Evolutionary conservation across 352 stramenopile species (phyloP), one percentile per base, ranked within the genome.

Genomic region (Hyaloperonospora brassicae): DNA sequence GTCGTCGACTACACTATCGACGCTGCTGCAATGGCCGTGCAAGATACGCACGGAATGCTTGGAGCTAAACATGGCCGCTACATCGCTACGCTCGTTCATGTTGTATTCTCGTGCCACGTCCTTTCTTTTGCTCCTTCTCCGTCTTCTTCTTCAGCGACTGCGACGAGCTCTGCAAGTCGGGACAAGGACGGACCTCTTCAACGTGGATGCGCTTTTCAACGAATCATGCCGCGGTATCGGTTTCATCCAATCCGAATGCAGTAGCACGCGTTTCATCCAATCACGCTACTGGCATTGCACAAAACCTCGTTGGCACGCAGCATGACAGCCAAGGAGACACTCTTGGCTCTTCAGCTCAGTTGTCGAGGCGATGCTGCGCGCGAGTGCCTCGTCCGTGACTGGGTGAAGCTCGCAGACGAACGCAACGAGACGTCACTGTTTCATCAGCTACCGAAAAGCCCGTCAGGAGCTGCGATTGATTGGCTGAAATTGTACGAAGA

Each of bases 401-500:
- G 75, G 71, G 36, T 87, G 8, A 56, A 69, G 36, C 87, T 89
- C 46, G 12, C 42, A 1, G 79, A 89, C 53, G 17, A 61, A 11
- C 76, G 79, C 1, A 65, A 64, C 0, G 74, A 87, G 61, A 40
- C 70, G 13, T 31, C 57, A 31, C 48, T 68, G 36, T 65, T 89
- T 14, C 76, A 82, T 36, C 50, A 13, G 2, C 69, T 89, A 44
- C 79, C 79, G 8, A 76, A 70, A 59, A 76, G 68, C 30, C 74
- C 72, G 1, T 66, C 77, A 9, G 76, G 76, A 43, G 64, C 59
- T 27, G 17, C 65, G 1, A 83, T 92, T 57, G 79, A 89, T 64
- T 87, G 80, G 73, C 62, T 92, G 21, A 70, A 79, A 39, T 62
- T 92, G 49, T 92, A 92, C 63, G 82, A 92, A 52, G 82, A 89